Base-by-base conservation (phyloP, 305 asterid genomes). In the Solanum chacoense region DNA sequence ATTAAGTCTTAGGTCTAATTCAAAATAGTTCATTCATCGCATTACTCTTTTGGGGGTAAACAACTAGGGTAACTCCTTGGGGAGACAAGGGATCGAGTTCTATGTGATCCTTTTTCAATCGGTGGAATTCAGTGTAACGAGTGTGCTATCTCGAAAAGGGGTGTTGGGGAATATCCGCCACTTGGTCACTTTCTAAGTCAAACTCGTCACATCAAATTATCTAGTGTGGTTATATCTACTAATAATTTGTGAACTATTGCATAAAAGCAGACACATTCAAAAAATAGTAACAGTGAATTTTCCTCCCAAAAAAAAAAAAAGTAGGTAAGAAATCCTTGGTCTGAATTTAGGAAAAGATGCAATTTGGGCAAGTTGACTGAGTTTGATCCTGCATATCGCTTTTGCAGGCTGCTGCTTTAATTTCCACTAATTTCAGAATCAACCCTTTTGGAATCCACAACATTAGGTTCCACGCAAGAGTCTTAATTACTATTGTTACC, bases 341-440 rank as follows among this genome's bases (percentile, higher is more conserved):
- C 24, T 73, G 37, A 29, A 73, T 73, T 38, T 37, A 38, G 65
- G 24, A 24, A 79, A 78, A 38, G 67, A 81, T 16, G 71, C 86
- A 81, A 81, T 81, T 81, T 29, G 71, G 86, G 11, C 86, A 81
- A 81, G 72, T 45, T 81, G 38, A 45, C 86, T 26, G 38, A 31
- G 38, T 81, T 42, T 45, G 40, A 81, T 81, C 69, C 69, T 40
- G 65, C 36, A 40, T 38, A 24, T 80, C 71, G 32, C 86, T 81
- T 81, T 81, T 80, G 3, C 13, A 6, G 63, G 32, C 34, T 37
- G 84, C 85, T 81, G 29, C 69, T 81, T 45, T 81, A 50, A 10
- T 42, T 45, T 81, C 86, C 71, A 81, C 71, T 81, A 81, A 45
- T 45, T 81, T 81, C 29, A 81, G 72, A 45, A 45, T 81, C 86